Evolutionary conservation across 2,329 filamentous ascomycete species (phyloP).

Genomic region (Colletotrichum coccodes): DNA sequence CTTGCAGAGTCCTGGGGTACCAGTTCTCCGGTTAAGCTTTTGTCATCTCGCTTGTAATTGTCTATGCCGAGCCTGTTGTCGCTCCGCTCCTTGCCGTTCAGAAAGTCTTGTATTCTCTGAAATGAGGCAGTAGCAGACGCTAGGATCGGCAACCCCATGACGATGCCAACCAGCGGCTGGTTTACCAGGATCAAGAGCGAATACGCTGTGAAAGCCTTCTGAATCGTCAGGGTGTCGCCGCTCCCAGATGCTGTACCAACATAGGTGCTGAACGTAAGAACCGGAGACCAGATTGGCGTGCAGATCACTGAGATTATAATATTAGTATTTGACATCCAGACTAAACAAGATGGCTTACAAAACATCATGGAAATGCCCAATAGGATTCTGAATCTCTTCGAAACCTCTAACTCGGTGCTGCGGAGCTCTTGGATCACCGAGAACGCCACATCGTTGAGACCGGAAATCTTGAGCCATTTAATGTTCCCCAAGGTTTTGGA

Average conservation of each 20-base stretch:
- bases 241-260: conserved; percentile 29
- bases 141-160: conserved; percentile 36
- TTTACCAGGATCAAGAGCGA: conserved; percentile 38
- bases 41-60: background rate
- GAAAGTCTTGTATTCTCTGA: conserved; percentile 39
- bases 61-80: conserved; percentile 16
- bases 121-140: conserved; percentile 36
- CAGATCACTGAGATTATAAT: conserved; percentile 22
- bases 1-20: background rate
- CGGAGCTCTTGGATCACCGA: conserved; percentile 35
- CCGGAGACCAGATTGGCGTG: conserved; percentile 35
- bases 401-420: conserved; percentile 35
- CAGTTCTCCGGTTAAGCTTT: no score
- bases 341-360: conserved; percentile 7
- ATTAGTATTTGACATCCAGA: background rate
- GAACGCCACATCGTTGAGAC: conserved; percentile 52
- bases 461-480: conserved; percentile 62
- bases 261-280: conserved; percentile 36
- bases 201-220: conserved; percentile 35
- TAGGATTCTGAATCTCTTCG: conserved; percentile 37
- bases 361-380: conserved; percentile 33
- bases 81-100: conserved; percentile 34
- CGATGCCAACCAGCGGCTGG: conserved; percentile 34
- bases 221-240: conserved; percentile 19
- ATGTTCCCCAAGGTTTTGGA: conserved; percentile 58